These are phyloP conservation scores for Aspergillus coremiiformis DNA, from an alignment of 495 filamentous ascomycete species.

Conservation along the genomic window DNA sequence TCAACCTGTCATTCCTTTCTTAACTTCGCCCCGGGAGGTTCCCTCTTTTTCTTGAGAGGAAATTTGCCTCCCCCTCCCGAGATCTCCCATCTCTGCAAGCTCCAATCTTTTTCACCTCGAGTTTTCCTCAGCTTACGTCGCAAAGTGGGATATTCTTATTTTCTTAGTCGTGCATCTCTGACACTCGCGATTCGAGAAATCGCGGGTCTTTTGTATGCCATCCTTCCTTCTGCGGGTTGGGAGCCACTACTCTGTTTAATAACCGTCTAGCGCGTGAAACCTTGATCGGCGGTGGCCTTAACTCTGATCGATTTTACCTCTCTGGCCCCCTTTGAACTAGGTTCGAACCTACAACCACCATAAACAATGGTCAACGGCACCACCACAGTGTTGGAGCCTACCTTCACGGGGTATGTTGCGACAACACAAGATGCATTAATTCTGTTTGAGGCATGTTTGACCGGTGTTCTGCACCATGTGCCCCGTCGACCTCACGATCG, in stretches of 20 bases:
- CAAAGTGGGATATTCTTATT: too few species aligned
- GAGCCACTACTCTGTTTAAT: background rate
- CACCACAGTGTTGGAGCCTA: conserved; percentile 45
- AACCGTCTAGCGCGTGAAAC: conserved; percentile 8
- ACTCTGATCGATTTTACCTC: conserved; percentile 18
- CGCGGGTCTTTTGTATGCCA: background rate
- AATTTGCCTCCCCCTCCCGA: conserved; percentile 17
- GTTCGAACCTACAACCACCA: conserved; percentile 20
- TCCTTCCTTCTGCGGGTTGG: background rate
- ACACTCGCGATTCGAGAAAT: background rate
- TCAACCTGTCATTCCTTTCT: conserved; percentile 20
- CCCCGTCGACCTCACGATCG: conserved; percentile 79
- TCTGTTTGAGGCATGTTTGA: conserved; percentile 67
- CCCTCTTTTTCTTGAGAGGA: conserved; percentile 8
- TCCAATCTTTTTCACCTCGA: background rate
- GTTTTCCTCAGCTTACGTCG: background rate
- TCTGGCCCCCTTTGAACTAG: conserved; percentile 13
- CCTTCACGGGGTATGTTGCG: conserved; percentile 59
- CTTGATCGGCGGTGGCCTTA: conserved; percentile 15
- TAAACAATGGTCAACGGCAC: conserved; percentile 41
- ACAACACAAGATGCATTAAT: conserved; percentile 69
- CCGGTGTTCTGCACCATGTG: conserved; percentile 61
- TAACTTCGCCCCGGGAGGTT: conserved; percentile 8
- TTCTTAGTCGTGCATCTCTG: background rate
- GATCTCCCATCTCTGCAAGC: background rate